Evolutionary conservation across 2,329 filamentous ascomycete species (phyloP).

Genomic region (Paracorniculantispora psalliotae): DNA sequence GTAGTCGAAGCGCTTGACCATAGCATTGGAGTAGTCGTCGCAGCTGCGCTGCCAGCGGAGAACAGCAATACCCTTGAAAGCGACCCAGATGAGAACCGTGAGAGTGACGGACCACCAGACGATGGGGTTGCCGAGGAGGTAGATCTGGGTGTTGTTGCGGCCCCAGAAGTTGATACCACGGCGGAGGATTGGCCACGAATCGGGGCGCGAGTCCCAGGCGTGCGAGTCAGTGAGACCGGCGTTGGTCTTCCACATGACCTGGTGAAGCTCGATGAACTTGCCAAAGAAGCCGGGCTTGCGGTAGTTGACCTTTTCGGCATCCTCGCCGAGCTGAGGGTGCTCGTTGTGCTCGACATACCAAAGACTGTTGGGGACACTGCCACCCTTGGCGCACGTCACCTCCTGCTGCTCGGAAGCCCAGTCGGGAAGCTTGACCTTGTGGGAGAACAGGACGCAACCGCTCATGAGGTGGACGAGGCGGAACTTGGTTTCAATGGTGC

Average conservation of each 20-base stretch:
- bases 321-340: conserved; percentile 68
- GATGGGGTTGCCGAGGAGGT: conserved; percentile 89
- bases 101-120: conserved; percentile 89
- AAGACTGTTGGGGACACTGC: conserved; percentile 89
- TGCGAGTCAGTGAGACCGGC: conserved; percentile 94
- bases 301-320: conserved; percentile 94
- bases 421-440: conserved; percentile 97
- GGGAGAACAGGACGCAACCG: conserved; percentile 91
- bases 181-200: conserved; percentile 84
- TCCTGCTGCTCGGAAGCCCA: conserved; percentile 99
- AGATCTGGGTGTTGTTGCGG: conserved; percentile 88
- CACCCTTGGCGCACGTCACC: conserved; percentile 91
- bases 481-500: conserved; percentile 97
- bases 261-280: conserved; percentile 96
- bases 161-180: conserved; percentile 99
- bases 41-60: conserved; percentile 93
- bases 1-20: conserved; percentile 96
- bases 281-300: conserved; percentile 89
- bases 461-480: conserved; percentile 94
- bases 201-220: conserved; percentile 93
- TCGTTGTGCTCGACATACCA: conserved; percentile 95
- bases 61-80: conserved; percentile 83
- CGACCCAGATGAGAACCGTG: conserved; percentile 68
- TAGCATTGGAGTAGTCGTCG: conserved; percentile 74
- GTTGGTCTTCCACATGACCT: conserved; percentile 99